Percentiles rank a stretch among this genome's conserved stretches.
These are phyloP conservation scores for Eucalyptus tenuipes DNA, from an alignment of 345 rosid species.

Conservation along the genomic window DNA sequence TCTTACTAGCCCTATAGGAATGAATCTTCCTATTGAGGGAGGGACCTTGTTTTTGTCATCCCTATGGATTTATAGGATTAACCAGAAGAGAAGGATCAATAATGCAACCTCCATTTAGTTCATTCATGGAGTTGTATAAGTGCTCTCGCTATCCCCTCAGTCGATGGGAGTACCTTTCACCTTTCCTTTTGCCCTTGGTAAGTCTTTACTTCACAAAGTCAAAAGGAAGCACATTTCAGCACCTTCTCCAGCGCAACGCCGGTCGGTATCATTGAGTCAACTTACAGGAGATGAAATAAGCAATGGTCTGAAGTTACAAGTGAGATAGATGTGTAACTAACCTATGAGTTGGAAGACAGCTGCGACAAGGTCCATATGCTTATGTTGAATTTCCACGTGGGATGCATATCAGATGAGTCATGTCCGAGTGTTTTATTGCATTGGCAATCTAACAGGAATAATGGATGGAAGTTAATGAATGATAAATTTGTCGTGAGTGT, in stretches of 20 bases:
- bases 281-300: neutral
- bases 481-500: neutral
- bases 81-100: neutral
- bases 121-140: neutral
- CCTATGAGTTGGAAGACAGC: neutral
- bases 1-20: neutral
- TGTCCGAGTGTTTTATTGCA: neutral
- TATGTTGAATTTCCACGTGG: neutral
- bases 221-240: neutral
- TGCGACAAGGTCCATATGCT: neutral
- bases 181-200: neutral
- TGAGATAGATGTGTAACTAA: neutral
- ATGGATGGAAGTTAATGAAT: neutral
- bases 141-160: neutral
- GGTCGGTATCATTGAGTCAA: neutral
- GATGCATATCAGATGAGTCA: neutral
- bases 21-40: neutral
- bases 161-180: neutral
- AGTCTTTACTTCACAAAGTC: neutral
- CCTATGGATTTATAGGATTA: neutral
- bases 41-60: neutral
- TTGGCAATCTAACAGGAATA: neutral
- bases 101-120: neutral
- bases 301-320: neutral
- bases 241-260: neutral